Evolutionary conservation across 176 grass and related monocot species (phyloP), one percentile per base, ranked within the genome.

Genomic region (Olyra latifolia): DNA sequence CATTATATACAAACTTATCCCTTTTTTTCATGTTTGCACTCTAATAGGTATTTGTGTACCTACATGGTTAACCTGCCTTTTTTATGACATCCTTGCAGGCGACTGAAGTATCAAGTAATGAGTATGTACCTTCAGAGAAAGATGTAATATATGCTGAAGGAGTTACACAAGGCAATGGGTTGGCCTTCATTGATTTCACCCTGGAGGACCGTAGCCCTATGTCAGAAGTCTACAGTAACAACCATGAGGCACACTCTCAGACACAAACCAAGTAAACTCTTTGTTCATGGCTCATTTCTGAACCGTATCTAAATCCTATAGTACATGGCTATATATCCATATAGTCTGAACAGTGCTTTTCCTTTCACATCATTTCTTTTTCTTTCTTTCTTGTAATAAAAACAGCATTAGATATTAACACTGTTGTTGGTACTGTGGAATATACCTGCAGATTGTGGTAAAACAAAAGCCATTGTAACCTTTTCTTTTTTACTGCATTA

Each of bases 121-220:
- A 98, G 66, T 98, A 98, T 59, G 95, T 93, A 58, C 96, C 96
- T 76, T 89, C 92, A 66, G 96, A 98, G 77, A 98, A 85, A 80
- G 96, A 98, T 76, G 84, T 98, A 45, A 83, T 98, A 40, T 93
- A 91, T 76, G 86, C 96, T 28, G 92, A 98, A 95, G 96, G 96
- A 80, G 92, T 95, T 60, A 91, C 96, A 25, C 96, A 98, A 91
- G 96, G 96, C 42, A 95, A 98, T 60, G 96, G 96, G 24, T 88
- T 98, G 66, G 71, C 92, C 42, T 98, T 89, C 41, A 89, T 98
- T 74, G 96, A 98, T 32, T 95, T 98, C 81, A 81, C 84, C 47
- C 82, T 98, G 16, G 96, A 98, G 44, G 96, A 95, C 43, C 83
- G 84, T 17, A 98, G 86, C 75, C 92, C 96, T 47, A 95, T 95